Evolutionary conservation across 331 rosid genomes (phyloP).

Genomic region (Cydonia oblonga): DNA sequence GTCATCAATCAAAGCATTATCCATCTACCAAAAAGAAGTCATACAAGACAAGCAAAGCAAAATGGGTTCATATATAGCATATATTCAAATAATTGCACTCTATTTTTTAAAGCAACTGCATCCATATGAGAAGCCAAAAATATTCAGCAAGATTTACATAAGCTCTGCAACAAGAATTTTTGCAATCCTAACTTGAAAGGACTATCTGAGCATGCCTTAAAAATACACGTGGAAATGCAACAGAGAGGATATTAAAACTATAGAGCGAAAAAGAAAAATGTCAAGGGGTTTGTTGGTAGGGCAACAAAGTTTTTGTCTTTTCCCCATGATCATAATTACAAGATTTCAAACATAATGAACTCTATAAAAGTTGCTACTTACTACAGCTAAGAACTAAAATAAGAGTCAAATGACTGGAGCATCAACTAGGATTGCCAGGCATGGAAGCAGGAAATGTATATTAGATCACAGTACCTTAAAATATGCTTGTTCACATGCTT

Average conservation of each 20-base stretch:
- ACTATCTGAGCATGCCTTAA: neutral
- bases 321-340: neutral
- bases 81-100: neutral
- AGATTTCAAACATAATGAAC: neutral
- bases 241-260: neutral
- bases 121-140: neutral
- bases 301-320: neutral
- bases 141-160: neutral
- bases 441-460: neutral
- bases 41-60: neutral
- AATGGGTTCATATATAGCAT: neutral
- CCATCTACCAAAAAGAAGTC: conserved; percentile 51
- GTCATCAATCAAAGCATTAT: conserved; percentile 91
- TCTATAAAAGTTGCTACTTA: neutral
- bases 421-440: neutral
- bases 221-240: neutral
- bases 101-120: neutral
- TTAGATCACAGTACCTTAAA: conserved; percentile 56
- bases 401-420: neutral
- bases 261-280: neutral
- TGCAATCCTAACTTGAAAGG: neutral
- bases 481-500: conserved; percentile 84
- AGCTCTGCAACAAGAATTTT: neutral
- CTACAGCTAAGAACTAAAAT: neutral
- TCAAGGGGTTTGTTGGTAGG: neutral